These are phyloP conservation scores for Erysimum pusillum DNA, from an alignment of 441 rosid genomes.

Conservation along the genomic window DNA sequence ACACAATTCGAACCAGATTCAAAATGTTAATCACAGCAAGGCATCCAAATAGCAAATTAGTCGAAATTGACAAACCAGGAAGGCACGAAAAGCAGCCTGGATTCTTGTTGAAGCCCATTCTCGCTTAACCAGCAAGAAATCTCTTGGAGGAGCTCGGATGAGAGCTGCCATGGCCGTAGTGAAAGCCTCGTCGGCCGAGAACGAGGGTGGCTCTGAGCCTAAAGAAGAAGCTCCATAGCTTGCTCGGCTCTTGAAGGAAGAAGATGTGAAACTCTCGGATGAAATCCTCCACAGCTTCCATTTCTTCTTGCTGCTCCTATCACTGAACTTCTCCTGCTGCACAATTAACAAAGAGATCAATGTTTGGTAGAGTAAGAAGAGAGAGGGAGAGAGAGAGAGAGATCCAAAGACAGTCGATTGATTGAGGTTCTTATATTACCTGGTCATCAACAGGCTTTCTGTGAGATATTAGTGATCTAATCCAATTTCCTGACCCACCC, in stretches of 20 bases:
- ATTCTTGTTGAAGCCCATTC: slow-evolving; percentile 89
- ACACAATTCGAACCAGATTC: background rate
- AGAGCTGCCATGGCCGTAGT: slow-evolving; percentile 77
- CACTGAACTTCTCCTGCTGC: slow-evolving; percentile 58
- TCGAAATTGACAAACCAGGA: slow-evolving; percentile 54
- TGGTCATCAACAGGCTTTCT: slow-evolving; percentile 59
- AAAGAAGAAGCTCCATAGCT: slow-evolving; percentile 53
- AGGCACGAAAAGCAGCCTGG: slow-evolving; percentile 80
- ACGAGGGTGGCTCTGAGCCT: slow-evolving; percentile 54
- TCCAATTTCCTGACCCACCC: slow-evolving; percentile 94
- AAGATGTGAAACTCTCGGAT: slow-evolving; percentile 64
- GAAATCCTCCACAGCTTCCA: slow-evolving; percentile 94
- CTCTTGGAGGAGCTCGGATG: slow-evolving; percentile 70
- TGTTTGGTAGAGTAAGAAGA: background rate
- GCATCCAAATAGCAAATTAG: background rate
- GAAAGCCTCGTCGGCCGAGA: slow-evolving; percentile 57
- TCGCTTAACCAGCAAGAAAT: slow-evolving; percentile 66
- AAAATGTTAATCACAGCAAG: background rate
- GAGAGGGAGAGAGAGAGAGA: background rate
- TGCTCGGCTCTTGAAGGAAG: slow-evolving; percentile 53
- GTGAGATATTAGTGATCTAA: slow-evolving; percentile 64
- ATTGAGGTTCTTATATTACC: slow-evolving; percentile 39
- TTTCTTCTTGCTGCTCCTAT: slow-evolving; percentile 72
- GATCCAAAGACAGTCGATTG: background rate
- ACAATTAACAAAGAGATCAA: background rate